These are phyloP conservation scores for Penicillium sp. DNA, from an alignment of 2,329 filamentous ascomycete species.

Conservation along the genomic window DNA sequence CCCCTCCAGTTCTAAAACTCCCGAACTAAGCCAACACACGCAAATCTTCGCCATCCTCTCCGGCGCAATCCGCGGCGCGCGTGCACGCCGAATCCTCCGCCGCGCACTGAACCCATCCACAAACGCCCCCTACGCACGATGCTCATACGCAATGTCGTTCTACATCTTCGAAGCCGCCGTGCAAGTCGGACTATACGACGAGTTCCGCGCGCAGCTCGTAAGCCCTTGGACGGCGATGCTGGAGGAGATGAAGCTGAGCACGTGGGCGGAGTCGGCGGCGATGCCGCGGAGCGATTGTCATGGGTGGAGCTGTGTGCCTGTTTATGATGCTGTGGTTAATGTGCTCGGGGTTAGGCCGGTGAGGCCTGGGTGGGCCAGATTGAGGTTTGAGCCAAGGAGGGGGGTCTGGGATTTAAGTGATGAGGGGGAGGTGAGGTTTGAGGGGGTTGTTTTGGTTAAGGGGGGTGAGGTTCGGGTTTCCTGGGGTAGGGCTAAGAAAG, in stretches of 20 bases:
- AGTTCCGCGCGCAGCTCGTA: background rate
- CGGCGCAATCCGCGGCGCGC: background rate
- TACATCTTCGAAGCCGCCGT: constrained; percentile 15
- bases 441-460: constrained; percentile 4
- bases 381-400: constrained; percentile 10
- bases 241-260: constrained; percentile 5
- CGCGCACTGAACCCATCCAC: background rate
- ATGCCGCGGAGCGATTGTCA: constrained; percentile 20
- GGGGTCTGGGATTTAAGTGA: background rate
- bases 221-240: constrained; percentile 15
- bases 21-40: constrained; percentile 14
- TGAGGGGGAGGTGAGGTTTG: background rate
- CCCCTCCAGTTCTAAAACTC: background rate
- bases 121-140: background rate
- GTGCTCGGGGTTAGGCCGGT: constrained; percentile 10
- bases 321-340: constrained; percentile 18
- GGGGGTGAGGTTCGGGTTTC: constrained; percentile 1
- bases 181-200: constrained; percentile 5
- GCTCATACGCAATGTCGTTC: constrained; percentile 17
- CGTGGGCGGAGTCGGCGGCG: constrained; percentile 17
- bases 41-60: constrained; percentile 16
- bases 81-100: background rate
- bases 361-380: background rate
- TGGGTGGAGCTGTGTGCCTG: constrained; percentile 17
- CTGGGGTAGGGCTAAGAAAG: background rate